Evolutionary conservation across 1,139 yeast species (phyloP).

Genomic region (Zygosaccharomyces pseudobailii): DNA sequence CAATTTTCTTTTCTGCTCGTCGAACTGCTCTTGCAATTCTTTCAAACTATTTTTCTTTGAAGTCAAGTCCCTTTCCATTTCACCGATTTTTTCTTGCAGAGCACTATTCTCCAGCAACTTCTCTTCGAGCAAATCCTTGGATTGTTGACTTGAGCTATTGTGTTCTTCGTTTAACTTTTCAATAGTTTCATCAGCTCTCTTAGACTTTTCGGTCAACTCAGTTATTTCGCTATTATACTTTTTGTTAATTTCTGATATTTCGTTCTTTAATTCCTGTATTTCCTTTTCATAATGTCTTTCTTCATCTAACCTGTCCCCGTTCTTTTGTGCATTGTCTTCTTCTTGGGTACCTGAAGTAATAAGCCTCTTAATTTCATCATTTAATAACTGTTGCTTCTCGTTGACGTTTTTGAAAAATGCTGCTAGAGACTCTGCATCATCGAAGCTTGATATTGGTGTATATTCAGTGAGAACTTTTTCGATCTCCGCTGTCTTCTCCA

Average conservation of each 20-base stretch:
- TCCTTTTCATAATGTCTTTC: constrained; percentile 10
- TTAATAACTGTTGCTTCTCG: constrained; percentile 52
- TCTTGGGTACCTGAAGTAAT: constrained; percentile 20
- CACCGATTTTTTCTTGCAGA: not conserved
- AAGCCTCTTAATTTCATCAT: constrained; percentile 39
- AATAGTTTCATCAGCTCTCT: not conserved
- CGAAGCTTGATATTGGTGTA: constrained; percentile 73
- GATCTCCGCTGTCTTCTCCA: constrained; percentile 56
- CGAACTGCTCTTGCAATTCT: constrained; percentile 4
- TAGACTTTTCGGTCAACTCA: constrained; percentile 11
- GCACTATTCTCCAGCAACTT: not conserved
- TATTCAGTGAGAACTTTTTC: constrained; percentile 70
- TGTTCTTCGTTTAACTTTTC: constrained; percentile 10
- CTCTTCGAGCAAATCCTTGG: not conserved
- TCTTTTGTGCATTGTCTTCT: not conserved
- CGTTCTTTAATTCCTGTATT: not conserved
- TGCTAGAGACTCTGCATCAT: constrained; percentile 60
- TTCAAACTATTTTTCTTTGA: constrained; percentile 2
- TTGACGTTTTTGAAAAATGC: constrained; percentile 65
- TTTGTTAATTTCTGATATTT: not conserved
- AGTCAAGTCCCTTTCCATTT: not conserved
- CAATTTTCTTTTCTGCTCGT: constrained; percentile 2
- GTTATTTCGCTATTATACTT: constrained; percentile 13
- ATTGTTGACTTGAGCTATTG: constrained; percentile 5
- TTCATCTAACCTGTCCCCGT: constrained; percentile 7